Evolutionary conservation across 306 rosid species (phyloP), one percentile per base, ranked within the genome.

Genomic region (Canavalia gladiata): DNA sequence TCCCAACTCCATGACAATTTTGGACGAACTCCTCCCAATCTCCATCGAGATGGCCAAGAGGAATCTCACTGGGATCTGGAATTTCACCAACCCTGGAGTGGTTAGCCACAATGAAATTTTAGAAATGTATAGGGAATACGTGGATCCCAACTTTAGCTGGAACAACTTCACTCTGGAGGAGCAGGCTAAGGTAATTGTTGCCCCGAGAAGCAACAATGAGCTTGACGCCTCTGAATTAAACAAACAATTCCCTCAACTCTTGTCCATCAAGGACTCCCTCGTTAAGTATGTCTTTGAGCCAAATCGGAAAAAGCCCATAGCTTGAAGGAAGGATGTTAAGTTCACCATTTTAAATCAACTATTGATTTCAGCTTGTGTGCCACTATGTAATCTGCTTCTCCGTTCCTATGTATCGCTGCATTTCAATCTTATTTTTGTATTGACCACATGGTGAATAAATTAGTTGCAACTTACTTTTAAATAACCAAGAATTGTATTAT

Each of bases 61-160:
- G 62, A 89, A 94, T 64, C 98, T 94, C 81, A 92, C 97, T 1
- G 98, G 83, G 51, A 84, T 92, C 71, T 92, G 92, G 91, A 94
- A 94, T 83, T 94, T 94, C 92, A 94, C 97, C 0, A 94, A 92
- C 85, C 97, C 95, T 1, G 97, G 98, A 34, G 98, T 94, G 67
- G 98, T 94, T 6, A 92, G 97, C 90, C 98, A 94, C 94, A 92
- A 94, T 7, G 97, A 92, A 87, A 90, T 94, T 68, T 81, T 94
- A 65, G 87, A 94, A 72, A 88, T 92, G 98, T 94, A 94, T 68
- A 87, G 37, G 67, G 88, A 94, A 1, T 89, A 88, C 74, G 71
- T 94, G 4, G 91, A 94, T 82, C 94, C 97, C 33, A 84, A 28
- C 74, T 94, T 90, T 79, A 78, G 84, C 0, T 94, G 92, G 92